Percentiles rank a stretch among this genome's conserved stretches.
These are phyloP conservation scores for Paecilomyces sp. DNA, from an alignment of 2,329 filamentous ascomycete species.

Conservation along the genomic window DNA sequence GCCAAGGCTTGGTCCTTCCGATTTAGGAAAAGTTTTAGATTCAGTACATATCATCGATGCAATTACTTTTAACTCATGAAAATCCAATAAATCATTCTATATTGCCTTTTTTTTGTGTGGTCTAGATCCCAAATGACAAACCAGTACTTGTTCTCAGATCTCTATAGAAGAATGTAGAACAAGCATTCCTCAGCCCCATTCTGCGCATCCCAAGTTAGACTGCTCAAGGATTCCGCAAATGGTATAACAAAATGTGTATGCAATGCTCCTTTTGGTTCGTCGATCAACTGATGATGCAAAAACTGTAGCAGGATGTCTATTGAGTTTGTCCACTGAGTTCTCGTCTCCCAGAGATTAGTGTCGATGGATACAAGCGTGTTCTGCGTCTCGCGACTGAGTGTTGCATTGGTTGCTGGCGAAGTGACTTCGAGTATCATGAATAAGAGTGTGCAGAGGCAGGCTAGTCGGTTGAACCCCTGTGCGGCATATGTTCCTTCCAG, in stretches of 20 bases:
- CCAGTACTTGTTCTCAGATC: too few species aligned
- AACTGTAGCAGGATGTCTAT: background rate
- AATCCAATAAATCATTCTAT: too few species aligned
- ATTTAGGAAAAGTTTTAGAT: too few species aligned
- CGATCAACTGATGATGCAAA: background rate
- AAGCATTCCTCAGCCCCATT: background rate
- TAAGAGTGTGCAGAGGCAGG: background rate
- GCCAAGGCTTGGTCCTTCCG: too few species aligned
- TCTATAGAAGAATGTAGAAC: background rate
- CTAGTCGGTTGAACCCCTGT: background rate
- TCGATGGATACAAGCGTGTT: background rate
- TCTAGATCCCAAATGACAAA: too few species aligned
- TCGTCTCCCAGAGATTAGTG: background rate
- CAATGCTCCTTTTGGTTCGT: background rate
- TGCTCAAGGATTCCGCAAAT: background rate
- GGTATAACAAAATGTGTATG: background rate
- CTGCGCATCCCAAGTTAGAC: background rate
- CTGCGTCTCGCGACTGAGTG: background rate
- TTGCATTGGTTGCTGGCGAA: background rate
- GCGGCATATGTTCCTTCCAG: background rate
- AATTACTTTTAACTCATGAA: too few species aligned
- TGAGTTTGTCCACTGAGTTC: background rate
- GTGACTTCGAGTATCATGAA: background rate
- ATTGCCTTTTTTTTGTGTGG: too few species aligned
- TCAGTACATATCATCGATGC: too few species aligned